A percentile compares a stretch with the other conserved stretches of the same genome.
Evolutionary conservation across 1,284 basidiomycete species (phyloP).

Genomic region (Leccinum cinnamomeum): DNA sequence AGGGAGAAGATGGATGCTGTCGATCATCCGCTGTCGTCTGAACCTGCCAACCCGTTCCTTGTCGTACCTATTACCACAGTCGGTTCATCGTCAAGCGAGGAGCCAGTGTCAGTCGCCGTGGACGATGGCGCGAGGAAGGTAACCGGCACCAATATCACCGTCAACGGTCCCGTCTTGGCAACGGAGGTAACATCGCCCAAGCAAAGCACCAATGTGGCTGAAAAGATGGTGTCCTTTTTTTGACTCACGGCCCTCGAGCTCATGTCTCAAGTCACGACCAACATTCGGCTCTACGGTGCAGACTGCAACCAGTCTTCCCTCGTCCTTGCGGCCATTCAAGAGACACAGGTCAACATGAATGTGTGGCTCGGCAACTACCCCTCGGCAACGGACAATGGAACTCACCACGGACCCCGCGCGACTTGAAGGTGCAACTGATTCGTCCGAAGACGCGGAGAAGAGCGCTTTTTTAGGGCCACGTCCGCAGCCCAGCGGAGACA

Average conservation of each 20-base stretch:
- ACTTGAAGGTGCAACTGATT: background rate
- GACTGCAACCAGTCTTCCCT: constrained; percentile 60
- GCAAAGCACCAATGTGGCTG: constrained; percentile 3
- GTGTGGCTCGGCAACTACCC: constrained; percentile 87
- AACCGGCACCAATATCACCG: too few relatives aligned
- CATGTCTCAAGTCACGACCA: constrained; percentile 57
- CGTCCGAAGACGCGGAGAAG: constrained; percentile 16
- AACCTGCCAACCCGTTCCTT: too few relatives aligned
- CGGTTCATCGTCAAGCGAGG: too few relatives aligned
- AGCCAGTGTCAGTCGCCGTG: too few relatives aligned
- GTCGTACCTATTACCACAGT: too few relatives aligned
- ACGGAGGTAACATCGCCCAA: constrained; percentile 10
- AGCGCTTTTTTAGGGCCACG: constrained; percentile 30
- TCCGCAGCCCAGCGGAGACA: constrained; percentile 14
- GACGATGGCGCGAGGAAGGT: too few relatives aligned
- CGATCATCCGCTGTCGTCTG: constrained; percentile 28
- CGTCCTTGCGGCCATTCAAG: constrained; percentile 77
- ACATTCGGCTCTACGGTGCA: constrained; percentile 57
- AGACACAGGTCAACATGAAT: constrained; percentile 85
- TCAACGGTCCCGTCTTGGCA: constrained; percentile 10
- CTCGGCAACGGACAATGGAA: constrained; percentile 57
- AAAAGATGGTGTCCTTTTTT: background rate
- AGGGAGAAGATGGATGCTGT: constrained; percentile 12
- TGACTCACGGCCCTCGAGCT: constrained; percentile 38
- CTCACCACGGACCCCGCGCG: constrained; percentile 21